Percentiles rank a stretch among this genome's conserved stretches.
Evolutionary conservation across 1,284 basidiomycete genomes (phyloP).

Genomic region (Pseudozyma pruni): DNA sequence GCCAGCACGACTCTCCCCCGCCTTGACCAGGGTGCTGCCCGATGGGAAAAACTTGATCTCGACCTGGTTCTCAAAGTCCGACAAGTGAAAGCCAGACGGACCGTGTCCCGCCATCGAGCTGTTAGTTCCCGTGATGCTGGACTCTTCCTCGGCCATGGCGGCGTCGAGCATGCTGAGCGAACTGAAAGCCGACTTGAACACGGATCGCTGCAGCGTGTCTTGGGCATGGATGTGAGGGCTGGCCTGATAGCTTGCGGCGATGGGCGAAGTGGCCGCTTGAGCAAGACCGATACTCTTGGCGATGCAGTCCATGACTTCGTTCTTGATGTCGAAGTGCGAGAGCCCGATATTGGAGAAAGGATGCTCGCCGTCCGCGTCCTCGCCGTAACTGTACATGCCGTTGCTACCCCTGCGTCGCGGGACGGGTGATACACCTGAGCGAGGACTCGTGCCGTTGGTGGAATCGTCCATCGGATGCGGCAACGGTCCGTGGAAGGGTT

Average conservation of each 20-base stretch:
- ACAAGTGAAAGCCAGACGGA: slow-evolving; percentile 33
- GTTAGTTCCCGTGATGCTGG: slow-evolving; percentile 50
- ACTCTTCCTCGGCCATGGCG: slow-evolving; percentile 62
- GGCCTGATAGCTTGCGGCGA: slow-evolving; percentile 67
- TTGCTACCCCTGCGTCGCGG: slow-evolving; percentile 16
- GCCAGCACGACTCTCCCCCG: slow-evolving; percentile 89
- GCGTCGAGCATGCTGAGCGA: slow-evolving; percentile 77
- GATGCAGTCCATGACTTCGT: slow-evolving; percentile 95
- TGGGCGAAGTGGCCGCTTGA: slow-evolving; percentile 73
- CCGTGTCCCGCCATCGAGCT: slow-evolving; percentile 48
- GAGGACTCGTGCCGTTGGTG: slow-evolving; percentile 22
- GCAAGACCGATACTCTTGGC: slow-evolving; percentile 94
- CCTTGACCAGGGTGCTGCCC: slow-evolving; percentile 84
- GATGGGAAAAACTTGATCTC: slow-evolving; percentile 93
- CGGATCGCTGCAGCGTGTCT: slow-evolving; percentile 52
- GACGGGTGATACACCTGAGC: slow-evolving; percentile 19
- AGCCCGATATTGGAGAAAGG: slow-evolving; percentile 44
- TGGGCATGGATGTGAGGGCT: slow-evolving; percentile 53
- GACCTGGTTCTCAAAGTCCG: slow-evolving; percentile 89
- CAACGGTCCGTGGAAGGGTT: slow-evolving; percentile 39
- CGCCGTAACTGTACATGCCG: slow-evolving; percentile 3
- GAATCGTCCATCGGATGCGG: slow-evolving; percentile 42
- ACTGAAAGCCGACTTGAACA: slow-evolving; percentile 83
- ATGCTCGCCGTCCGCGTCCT: slow-evolving; percentile 23
- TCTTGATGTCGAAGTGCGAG: slow-evolving; percentile 85